Base-by-base conservation (phyloP, 345 rosid genomes). In the Lumnitzera littorea region DNA sequence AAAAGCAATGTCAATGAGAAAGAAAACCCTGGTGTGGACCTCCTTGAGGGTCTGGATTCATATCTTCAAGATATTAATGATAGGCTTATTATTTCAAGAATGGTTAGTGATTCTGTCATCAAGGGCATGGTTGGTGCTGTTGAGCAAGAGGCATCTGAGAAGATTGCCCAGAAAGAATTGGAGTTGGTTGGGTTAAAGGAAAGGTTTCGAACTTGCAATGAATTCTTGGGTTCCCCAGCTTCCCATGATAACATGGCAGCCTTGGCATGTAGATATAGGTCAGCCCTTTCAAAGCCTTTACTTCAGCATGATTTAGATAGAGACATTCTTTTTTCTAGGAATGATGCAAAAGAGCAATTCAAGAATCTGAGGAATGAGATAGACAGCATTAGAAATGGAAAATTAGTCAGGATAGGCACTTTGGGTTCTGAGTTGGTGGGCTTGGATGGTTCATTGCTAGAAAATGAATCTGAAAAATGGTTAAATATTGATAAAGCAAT, bases 71-170 rank as follows among this genome's bases (percentile, higher is more conserved):
- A 80, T 74, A 66, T 94, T 16, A 66, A 58, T 12, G 83, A 76
- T 15, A 62, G 89, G 14, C 60, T 94, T 57, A 72, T 69, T 11
- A 65, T 90, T 76, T 90, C 96, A 1, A 84, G 96, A 60, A 82
- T 80, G 80, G 99, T 94, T 29, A 84, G 71, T 36, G 86, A 90
- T 41, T 84, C 97, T 2, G 79, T 94, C 60, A 71, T 86, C 23
- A 90, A 73, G 77, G 99, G 91, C 48, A 76, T 82, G 79, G 84
- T 84, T 12, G 75, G 68, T 46, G 95, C 88, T 0, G 69, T 91
- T 55, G 81, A 88, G 66, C 76, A 82, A 16, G 85, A 86, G 55
- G 92, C 95, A 52, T 74, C 78, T 17, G 88, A 79, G 67, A 78
- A 74, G 80, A 78, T 88, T 47, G 80, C 83, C 58, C 24, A 67